These are phyloP conservation scores for Kalanchoe fedtschenkoi DNA, from an alignment of 164 flowering plant genomes.

Conservation along the genomic window DNA sequence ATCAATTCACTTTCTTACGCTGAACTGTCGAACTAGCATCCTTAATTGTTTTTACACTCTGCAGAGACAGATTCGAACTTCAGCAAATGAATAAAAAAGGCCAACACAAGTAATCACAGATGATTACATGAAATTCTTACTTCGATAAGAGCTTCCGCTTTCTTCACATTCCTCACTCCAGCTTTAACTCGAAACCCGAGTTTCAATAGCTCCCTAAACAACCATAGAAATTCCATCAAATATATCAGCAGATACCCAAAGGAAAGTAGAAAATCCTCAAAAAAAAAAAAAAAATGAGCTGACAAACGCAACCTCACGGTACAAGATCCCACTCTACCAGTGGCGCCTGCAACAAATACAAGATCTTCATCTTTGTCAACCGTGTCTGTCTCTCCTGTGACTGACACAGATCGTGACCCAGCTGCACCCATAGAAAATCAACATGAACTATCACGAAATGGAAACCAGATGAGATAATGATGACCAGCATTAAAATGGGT, in stretches of 20 bases:
- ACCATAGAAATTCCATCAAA: neutral
- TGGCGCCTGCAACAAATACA: constrained; percentile 94
- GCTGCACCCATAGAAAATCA: constrained; percentile 16
- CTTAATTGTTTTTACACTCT: constrained; percentile 9
- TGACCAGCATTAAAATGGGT: too few relatives aligned
- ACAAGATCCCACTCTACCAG: constrained; percentile 92
- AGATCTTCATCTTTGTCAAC: constrained; percentile 47
- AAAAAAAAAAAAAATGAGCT: neutral
- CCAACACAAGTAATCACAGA: neutral
- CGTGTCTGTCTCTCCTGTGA: constrained; percentile 20
- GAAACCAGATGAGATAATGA: too few relatives aligned
- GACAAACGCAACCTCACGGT: constrained; percentile 59
- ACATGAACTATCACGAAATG: too few relatives aligned
- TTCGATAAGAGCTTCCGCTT: constrained; percentile 52
- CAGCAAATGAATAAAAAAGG: neutral
- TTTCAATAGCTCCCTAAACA: constrained; percentile 84
- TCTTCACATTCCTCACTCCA: constrained; percentile 62
- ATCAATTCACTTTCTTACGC: constrained; percentile 14
- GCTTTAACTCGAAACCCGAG: constrained; percentile 90
- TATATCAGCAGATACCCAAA: neutral
- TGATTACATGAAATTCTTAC: constrained; percentile 23
- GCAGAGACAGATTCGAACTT: neutral
- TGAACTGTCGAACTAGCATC: constrained; percentile 24
- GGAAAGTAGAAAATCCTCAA: neutral
- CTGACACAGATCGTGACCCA: constrained; percentile 16